A percentile compares a stretch with the other conserved stretches of the same genome.
phyloP scores from a whole-genome alignment of 768 basidiomycete species.

The Trametes maxima region DNA sequence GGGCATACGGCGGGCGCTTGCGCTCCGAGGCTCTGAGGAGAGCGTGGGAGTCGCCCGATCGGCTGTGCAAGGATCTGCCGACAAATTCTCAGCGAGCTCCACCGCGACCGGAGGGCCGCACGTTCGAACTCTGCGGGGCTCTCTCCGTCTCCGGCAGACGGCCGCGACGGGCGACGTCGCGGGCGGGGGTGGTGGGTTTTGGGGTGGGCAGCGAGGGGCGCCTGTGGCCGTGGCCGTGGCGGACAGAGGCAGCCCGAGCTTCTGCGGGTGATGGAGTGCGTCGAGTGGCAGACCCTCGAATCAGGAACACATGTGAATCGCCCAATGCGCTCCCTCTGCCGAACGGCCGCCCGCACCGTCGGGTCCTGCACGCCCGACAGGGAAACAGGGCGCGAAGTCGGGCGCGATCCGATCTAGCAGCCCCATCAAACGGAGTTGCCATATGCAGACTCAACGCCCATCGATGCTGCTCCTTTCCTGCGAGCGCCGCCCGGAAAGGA shows the following conservation, averaged over 20 bases:
- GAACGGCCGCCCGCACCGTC: slow-evolving; percentile 11
- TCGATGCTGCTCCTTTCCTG: slow-evolving; percentile 16
- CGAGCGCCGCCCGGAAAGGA: slow-evolving; percentile 1
- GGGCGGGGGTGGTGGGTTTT: slow-evolving; percentile 10
- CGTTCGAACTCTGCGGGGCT: not conserved
- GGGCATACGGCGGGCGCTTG: slow-evolving; percentile 1
- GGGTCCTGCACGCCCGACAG: slow-evolving; percentile 5
- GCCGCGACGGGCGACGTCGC: no score
- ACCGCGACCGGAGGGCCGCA: not conserved
- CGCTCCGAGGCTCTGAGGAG: not conserved
- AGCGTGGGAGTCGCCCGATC: not conserved
- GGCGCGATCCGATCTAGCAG: slow-evolving; percentile 18
- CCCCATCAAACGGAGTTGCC: slow-evolving; percentile 14
- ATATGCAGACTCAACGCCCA: slow-evolving; percentile 21
- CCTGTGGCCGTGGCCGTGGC: slow-evolving; percentile 2
- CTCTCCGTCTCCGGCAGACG: no score
- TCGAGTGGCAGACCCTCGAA: slow-evolving; percentile 7
- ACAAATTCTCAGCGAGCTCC: not conserved
- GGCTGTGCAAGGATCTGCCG: slow-evolving; percentile 1
- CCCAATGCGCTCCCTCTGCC: slow-evolving; percentile 2
- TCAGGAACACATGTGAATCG: slow-evolving; percentile 17
- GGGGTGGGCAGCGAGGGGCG: not conserved
- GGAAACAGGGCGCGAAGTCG: slow-evolving; percentile 20
- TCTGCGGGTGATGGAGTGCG: slow-evolving; percentile 5
- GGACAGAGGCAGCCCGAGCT: not conserved